A percentile compares a stretch with the other conserved stretches of the same genome.
Conservation (phyloP, 2,329 filamentous ascomycete species). For the Verticillium nonalfalfae region DNA sequence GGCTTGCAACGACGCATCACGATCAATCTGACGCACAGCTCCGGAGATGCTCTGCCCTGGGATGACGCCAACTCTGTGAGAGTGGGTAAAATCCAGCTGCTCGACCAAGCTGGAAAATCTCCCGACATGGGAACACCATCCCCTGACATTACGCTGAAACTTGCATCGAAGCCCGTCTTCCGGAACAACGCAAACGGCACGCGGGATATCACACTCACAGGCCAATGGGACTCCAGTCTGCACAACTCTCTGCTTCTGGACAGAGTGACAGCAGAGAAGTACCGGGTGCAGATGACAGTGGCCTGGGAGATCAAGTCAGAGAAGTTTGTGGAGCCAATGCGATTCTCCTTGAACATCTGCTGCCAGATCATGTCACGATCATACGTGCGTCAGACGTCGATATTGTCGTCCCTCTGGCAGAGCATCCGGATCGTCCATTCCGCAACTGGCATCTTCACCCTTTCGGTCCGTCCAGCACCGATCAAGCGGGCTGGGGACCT, state of each 20-base stretch:
- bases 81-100: slow-evolving; percentile 73
- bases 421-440: slow-evolving; percentile 81
- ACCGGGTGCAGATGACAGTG: slow-evolving; percentile 81
- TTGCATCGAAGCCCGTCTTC: slow-evolving; percentile 71
- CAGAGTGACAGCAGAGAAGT: slow-evolving; percentile 85
- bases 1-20: slow-evolving; percentile 84
- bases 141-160: slow-evolving; percentile 69
- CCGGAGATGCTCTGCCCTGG: slow-evolving; percentile 84
- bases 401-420: slow-evolving; percentile 84
- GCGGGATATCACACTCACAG: slow-evolving; percentile 76
- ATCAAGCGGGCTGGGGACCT: slow-evolving; percentile 89
- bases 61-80: slow-evolving; percentile 71
- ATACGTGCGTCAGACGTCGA: slow-evolving; percentile 78
- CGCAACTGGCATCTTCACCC: slow-evolving; percentile 77
- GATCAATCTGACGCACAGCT: slow-evolving; percentile 85
- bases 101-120: slow-evolving; percentile 80
- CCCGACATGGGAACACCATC: slow-evolving; percentile 69
- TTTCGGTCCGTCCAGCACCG: slow-evolving; percentile 79
- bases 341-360: slow-evolving; percentile 73
- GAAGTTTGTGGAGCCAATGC: slow-evolving; percentile 81
- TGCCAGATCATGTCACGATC: slow-evolving; percentile 79
- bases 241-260: slow-evolving; percentile 93
- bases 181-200: slow-evolving; percentile 87
- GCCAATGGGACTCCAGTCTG: slow-evolving; percentile 93
- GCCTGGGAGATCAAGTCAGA: slow-evolving; percentile 81